A percentile compares a stretch with the other conserved stretches of the same genome.
phyloP scores from a whole-genome alignment of 305 asterid species.

The Rubia tinctorum region DNA sequence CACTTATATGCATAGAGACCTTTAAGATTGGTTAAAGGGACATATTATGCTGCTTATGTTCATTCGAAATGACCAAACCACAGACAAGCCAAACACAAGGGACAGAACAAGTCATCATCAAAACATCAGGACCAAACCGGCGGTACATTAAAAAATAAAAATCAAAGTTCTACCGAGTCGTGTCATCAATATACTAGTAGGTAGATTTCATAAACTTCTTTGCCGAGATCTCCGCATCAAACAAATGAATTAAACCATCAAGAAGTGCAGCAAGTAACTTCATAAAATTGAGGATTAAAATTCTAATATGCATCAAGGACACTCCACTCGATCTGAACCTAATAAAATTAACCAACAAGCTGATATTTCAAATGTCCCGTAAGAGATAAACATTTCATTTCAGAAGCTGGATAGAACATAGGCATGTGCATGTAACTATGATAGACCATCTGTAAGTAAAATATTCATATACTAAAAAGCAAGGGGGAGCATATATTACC shows the following conservation, averaged over 20 bases:
- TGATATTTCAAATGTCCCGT: not conserved
- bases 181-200: not conserved
- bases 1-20: too few species aligned
- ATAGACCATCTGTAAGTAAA: not conserved
- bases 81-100: too few species aligned
- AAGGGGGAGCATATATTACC: not conserved
- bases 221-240: not conserved
- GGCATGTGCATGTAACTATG: not conserved
- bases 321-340: not conserved
- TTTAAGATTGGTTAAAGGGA: too few species aligned
- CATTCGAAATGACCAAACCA: too few species aligned
- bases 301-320: not conserved
- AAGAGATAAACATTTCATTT: not conserved
- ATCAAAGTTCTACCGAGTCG: too few species aligned
- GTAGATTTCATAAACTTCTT: slow-evolving; percentile 1
- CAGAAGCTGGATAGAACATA: not conserved
- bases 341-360: not conserved
- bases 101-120: too few species aligned
- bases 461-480: too few species aligned
- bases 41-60: too few species aligned
- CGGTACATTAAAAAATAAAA: too few species aligned
- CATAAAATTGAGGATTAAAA: not conserved
- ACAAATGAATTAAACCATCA: not conserved
- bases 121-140: too few species aligned
- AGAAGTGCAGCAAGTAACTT: not conserved